These are phyloP conservation scores for Umbelopsis sp. DNA, from an alignment of 192 early-diverging fungal species.

Conservation along the genomic window DNA sequence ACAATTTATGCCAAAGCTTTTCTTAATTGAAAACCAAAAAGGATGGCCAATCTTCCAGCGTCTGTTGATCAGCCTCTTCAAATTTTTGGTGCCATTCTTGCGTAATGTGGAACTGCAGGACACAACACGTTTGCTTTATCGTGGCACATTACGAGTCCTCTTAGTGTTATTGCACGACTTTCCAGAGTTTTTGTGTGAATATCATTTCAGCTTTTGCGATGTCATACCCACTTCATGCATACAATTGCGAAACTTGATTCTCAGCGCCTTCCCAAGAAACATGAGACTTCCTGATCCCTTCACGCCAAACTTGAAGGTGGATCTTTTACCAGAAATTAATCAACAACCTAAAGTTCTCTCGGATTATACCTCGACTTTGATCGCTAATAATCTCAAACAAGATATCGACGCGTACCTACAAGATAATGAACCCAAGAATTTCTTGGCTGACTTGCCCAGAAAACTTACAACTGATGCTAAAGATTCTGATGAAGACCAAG, in stretches of 20 bases:
- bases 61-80: conserved; percentile 81
- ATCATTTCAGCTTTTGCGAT: conserved; percentile 90
- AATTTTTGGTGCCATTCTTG: conserved; percentile 87
- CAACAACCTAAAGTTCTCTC: conserved; percentile 85
- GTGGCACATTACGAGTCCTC: conserved; percentile 86
- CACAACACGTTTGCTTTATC: conserved; percentile 83
- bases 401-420: conserved; percentile 77
- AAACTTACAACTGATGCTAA: conserved; percentile 49
- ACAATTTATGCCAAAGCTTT: conserved; percentile 87
- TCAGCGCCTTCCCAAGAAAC: conserved; percentile 94
- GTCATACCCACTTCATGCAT: conserved; percentile 90
- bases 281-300: conserved; percentile 98
- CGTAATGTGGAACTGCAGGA: conserved; percentile 67
- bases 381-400: conserved; percentile 61
- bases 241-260: conserved; percentile 93
- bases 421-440: conserved; percentile 50
- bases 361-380: conserved; percentile 73
- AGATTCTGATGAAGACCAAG: conserved; percentile 36
- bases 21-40: conserved; percentile 71
- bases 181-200: conserved; percentile 94
- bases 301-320: conserved; percentile 92
- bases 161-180: conserved; percentile 95
- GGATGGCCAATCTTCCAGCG: conserved; percentile 88
- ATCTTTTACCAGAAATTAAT: conserved; percentile 85
- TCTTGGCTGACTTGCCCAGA: conserved; percentile 58